These are phyloP conservation scores for Amanita rimosa DNA, from an alignment of 768 basidiomycete species.

Conservation along the genomic window DNA sequence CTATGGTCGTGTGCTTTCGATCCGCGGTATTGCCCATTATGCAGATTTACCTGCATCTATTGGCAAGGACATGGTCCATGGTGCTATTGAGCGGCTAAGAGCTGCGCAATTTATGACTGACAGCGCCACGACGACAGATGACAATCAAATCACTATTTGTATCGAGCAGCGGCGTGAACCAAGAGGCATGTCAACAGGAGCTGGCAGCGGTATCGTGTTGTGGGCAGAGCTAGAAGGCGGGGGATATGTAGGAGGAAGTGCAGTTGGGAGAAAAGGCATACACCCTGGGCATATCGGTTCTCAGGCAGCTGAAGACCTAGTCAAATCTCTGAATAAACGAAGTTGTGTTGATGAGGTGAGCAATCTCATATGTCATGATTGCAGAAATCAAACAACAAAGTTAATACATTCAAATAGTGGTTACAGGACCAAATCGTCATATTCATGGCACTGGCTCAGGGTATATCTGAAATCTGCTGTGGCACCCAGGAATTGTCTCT, in stretches of 20 bases:
- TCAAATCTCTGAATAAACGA: slow-evolving; percentile 45
- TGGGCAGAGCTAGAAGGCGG: slow-evolving; percentile 67
- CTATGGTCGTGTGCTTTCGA: slow-evolving; percentile 38
- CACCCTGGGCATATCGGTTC: slow-evolving; percentile 38
- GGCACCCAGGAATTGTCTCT: slow-evolving; percentile 46
- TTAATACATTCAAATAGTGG: slow-evolving; percentile 16
- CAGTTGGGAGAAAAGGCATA: slow-evolving; percentile 43
- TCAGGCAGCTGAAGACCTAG: slow-evolving; percentile 48
- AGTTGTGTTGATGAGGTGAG: slow-evolving; percentile 68
- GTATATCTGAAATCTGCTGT: slow-evolving; percentile 44
- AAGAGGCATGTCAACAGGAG: slow-evolving; percentile 36
- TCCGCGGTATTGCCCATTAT: slow-evolving; percentile 53
- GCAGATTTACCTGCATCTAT: slow-evolving; percentile 50
- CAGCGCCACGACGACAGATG: slow-evolving; percentile 2
- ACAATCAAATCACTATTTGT: slow-evolving; percentile 21
- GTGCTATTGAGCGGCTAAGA: slow-evolving; percentile 35
- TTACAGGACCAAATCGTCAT: slow-evolving; percentile 70
- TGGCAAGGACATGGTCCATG: slow-evolving; percentile 43
- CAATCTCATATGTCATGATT: background rate
- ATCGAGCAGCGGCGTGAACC: slow-evolving; percentile 31
- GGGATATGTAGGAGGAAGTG: slow-evolving; percentile 59
- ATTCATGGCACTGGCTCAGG: slow-evolving; percentile 63
- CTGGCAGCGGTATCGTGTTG: slow-evolving; percentile 60
- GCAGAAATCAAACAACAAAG: background rate
- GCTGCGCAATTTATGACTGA: slow-evolving; percentile 21